These are phyloP conservation scores for Papilionanthe hybrid DNA, from an alignment of 116 monocot genomes.

Conservation along the genomic window DNA sequence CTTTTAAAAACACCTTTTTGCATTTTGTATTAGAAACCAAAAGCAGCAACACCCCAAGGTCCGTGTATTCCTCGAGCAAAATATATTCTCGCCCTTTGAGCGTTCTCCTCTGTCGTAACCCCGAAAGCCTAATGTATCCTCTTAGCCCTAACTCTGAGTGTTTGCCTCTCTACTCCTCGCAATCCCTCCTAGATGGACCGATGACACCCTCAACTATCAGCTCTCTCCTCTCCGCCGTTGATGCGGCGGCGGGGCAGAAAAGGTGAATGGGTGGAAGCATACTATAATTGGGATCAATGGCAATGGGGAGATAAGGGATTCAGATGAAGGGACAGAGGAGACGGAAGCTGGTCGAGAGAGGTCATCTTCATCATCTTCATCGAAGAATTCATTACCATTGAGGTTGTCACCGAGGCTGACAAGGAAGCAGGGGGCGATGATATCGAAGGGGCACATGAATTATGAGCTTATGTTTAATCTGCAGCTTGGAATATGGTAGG, in stretches of 20 bases:
- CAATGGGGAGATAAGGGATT: constrained; percentile 40
- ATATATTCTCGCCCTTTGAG: too few relatives aligned
- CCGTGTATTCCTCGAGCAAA: too few relatives aligned
- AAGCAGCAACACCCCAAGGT: too few relatives aligned
- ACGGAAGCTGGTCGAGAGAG: neutral
- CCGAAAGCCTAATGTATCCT: too few relatives aligned
- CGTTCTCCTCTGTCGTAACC: too few relatives aligned
- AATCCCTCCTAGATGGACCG: too few relatives aligned
- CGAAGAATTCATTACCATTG: neutral
- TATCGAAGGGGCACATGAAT: constrained; percentile 88
- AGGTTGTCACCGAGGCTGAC: constrained; percentile 19
- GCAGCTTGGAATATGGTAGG: constrained; percentile 98
- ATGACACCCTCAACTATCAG: too few relatives aligned
- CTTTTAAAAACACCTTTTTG: too few relatives aligned
- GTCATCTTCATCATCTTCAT: neutral
- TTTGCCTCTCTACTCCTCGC: too few relatives aligned
- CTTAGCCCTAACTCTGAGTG: too few relatives aligned
- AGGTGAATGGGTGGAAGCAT: constrained; percentile 10
- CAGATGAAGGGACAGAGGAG: constrained; percentile 26
- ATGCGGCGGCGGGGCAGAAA: neutral
- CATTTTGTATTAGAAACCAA: too few relatives aligned
- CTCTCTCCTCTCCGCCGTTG: too few relatives aligned
- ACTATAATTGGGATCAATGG: constrained; percentile 14
- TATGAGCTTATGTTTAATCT: constrained; percentile 98
- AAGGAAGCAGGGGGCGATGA: constrained; percentile 82